Percentiles rank a stretch among this genome's conserved stretches.
These are phyloP conservation scores for Malassezia globosa DNA, from an alignment of 1,284 basidiomycete genomes.

Conservation along the genomic window DNA sequence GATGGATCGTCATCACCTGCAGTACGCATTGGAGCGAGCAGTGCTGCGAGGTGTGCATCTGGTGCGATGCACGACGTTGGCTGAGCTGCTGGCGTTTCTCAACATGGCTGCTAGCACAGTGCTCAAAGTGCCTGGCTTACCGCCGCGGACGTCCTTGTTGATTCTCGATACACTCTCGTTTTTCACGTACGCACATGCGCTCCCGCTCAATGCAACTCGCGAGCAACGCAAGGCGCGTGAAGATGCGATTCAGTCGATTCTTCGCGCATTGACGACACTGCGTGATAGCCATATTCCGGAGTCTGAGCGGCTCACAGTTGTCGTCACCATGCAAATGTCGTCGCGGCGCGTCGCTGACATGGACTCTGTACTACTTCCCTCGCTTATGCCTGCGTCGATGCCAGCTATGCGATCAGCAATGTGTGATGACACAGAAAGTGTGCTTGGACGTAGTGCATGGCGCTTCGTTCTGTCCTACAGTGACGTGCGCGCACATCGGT, in stretches of 20 bases:
- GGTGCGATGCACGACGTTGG: constrained; percentile 5
- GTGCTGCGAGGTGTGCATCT: constrained; percentile 12
- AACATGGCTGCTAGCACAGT: constrained; percentile 8
- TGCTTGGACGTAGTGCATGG: constrained; percentile 14
- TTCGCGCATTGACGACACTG: constrained; percentile 10
- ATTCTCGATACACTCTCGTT: constrained; percentile 15
- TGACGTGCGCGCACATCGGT: constrained; percentile 3
- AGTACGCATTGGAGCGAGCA: neutral
- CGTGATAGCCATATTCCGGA: constrained; percentile 12
- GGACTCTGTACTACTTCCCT: neutral
- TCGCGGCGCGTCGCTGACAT: neutral
- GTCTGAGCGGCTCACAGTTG: constrained; percentile 8
- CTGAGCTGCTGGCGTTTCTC: constrained; percentile 9
- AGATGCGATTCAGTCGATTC: neutral
- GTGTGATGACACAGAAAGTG: constrained; percentile 2
- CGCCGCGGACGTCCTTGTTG: constrained; percentile 13
- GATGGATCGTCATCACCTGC: neutral
- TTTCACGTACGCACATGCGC: constrained; percentile 3
- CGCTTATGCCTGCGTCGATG: neutral
- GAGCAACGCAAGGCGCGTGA: constrained; percentile 11
- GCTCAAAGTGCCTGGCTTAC: constrained; percentile 10
- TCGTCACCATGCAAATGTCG: constrained; percentile 14
- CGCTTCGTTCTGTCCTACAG: constrained; percentile 6
- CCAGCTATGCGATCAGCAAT: neutral
- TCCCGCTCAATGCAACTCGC: neutral